Conservation (phyloP, 805 yeast genomes). For the Hyphopichia homilentoma region DNA sequence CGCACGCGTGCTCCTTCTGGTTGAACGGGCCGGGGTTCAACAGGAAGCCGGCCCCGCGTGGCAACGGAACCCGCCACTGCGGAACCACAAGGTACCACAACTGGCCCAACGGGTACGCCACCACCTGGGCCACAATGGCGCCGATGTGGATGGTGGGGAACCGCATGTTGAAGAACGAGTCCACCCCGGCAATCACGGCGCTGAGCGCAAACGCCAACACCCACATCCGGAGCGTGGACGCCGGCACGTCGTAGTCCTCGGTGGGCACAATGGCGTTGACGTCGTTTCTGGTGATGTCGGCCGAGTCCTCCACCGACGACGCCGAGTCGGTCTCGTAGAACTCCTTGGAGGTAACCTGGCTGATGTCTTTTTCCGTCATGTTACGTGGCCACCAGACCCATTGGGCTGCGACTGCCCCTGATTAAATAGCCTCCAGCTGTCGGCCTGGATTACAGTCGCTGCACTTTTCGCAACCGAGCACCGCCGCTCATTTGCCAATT, state of each 20-base stretch:
- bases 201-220: slow-evolving; percentile 14
- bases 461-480: too few species aligned
- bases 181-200: slow-evolving; percentile 23
- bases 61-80: slow-evolving; percentile 4
- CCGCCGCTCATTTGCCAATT: too few species aligned
- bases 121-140: slow-evolving; percentile 20
- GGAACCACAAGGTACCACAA: slow-evolving; percentile 3
- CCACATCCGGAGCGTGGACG: slow-evolving; percentile 14
- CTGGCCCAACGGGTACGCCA: slow-evolving; percentile 21
- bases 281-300: slow-evolving; percentile 7
- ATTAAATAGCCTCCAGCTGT: too few species aligned
- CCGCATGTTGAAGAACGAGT: slow-evolving; percentile 21
- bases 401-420: too few species aligned
- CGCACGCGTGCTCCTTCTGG: slow-evolving; percentile 5
- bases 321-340: not conserved
- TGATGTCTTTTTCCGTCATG: slow-evolving; percentile 1
- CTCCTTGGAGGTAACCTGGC: too few species aligned
- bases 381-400: too few species aligned
- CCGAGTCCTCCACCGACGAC: slow-evolving; percentile 1
- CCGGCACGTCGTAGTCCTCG: slow-evolving; percentile 5
- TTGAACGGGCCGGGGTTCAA: slow-evolving; percentile 7
- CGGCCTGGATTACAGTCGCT: too few species aligned
- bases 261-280: slow-evolving; percentile 7
- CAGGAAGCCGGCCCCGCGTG: slow-evolving; percentile 1
- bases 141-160: slow-evolving; percentile 22